phyloP scores from a whole-genome alignment of 2,329 filamentous ascomycete genomes.

The Apiospora sp. region DNA sequence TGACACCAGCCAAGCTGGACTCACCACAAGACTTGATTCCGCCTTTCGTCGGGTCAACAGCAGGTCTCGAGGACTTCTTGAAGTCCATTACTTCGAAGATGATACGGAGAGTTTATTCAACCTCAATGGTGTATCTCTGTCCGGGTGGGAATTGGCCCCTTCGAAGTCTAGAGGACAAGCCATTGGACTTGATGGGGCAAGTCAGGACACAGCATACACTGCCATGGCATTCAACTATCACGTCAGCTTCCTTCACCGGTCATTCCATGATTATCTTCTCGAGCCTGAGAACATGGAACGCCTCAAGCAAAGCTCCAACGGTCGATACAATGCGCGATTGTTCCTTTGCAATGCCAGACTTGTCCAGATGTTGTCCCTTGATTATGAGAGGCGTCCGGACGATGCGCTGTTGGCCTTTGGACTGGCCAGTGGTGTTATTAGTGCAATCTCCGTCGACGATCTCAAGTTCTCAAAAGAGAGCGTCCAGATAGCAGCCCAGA shows the following conservation, averaged over 20 bases:
- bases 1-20: background rate
- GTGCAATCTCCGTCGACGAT: background rate
- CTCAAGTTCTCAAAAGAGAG: background rate
- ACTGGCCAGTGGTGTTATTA: background rate
- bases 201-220: background rate
- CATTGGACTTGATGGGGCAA: background rate
- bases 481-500: background rate
- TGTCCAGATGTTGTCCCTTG: background rate
- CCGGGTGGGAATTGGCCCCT: no score
- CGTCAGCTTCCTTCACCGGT: background rate
- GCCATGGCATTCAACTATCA: background rate
- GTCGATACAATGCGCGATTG: background rate
- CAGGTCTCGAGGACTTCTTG: background rate
- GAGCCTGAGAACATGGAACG: background rate
- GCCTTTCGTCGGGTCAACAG: background rate
- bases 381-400: background rate
- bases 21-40: background rate
- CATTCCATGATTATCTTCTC: background rate
- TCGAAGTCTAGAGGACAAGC: no score
- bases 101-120: background rate
- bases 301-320: background rate
- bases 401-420: background rate
- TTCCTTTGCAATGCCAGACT: background rate
- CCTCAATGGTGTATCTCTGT: background rate
- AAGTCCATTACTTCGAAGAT: background rate